phyloP scores from a whole-genome alignment of 306 rosid genomes.

The Dicorynia guianensis region DNA sequence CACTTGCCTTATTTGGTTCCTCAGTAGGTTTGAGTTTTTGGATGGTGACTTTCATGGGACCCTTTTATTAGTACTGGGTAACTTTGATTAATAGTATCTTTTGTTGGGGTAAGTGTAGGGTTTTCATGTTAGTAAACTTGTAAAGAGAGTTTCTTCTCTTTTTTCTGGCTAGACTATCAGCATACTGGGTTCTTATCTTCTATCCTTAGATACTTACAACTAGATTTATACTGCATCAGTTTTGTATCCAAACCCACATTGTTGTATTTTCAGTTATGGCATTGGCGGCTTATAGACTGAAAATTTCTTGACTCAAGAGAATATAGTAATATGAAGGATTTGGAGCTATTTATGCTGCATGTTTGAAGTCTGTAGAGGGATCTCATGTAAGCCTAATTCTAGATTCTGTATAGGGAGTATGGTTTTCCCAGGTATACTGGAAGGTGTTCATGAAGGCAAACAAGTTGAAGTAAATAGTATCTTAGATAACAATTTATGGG shows the following conservation, averaged over 20 bases:
- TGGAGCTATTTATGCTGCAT: neutral
- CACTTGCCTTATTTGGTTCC: neutral
- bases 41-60: slow-evolving; percentile 13
- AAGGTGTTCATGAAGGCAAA: too few relatives aligned
- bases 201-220: neutral
- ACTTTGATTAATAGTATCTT: neutral
- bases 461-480: too few relatives aligned
- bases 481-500: too few relatives aligned
- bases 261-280: neutral
- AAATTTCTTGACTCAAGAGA: neutral
- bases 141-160: too few relatives aligned
- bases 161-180: too few relatives aligned
- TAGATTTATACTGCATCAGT: neutral
- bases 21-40: neutral
- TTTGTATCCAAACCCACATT: too few relatives aligned
- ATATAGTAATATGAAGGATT: neutral
- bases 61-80: neutral
- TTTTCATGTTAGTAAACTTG: neutral
- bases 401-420: too few relatives aligned
- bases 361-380: neutral
- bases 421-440: too few relatives aligned
- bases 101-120: neutral
- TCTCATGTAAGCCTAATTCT: too few relatives aligned
- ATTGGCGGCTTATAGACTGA: neutral
- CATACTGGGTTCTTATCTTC: too few relatives aligned